phyloP scores from a whole-genome alignment of 352 stramenopile genomes.

The Plasmopara halstedii region DNA sequence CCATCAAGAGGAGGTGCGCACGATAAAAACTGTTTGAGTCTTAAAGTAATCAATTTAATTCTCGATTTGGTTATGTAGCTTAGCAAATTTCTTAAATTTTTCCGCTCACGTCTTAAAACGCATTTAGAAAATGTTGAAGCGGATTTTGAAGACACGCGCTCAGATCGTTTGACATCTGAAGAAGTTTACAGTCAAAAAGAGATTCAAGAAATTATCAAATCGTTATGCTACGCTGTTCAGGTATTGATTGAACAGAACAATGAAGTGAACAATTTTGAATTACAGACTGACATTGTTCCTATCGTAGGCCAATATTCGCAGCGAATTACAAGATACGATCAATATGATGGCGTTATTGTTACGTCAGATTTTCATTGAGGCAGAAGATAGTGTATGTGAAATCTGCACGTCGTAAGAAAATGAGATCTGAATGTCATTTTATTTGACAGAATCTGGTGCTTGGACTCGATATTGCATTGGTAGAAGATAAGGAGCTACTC shows the following conservation, averaged over 20 bases:
- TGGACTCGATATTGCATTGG: slow-evolving; percentile 62
- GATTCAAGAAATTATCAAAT: slow-evolving; percentile 62
- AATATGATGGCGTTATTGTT: slow-evolving; percentile 84
- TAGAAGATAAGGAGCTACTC: slow-evolving; percentile 68
- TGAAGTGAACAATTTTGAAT: neutral
- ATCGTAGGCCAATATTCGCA: slow-evolving; percentile 54
- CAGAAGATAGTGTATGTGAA: slow-evolving; percentile 46
- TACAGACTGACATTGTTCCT: neutral
- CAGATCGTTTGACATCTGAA: slow-evolving; percentile 69
- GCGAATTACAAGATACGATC: slow-evolving; percentile 76
- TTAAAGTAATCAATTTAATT: neutral
- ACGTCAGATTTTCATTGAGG: slow-evolving; percentile 68
- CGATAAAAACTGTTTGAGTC: no score
- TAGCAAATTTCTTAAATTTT: slow-evolving; percentile 82
- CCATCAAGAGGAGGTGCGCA: slow-evolving; percentile 59
- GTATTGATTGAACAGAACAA: slow-evolving; percentile 8
- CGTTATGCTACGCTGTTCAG: slow-evolving; percentile 76
- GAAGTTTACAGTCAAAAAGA: slow-evolving; percentile 83
- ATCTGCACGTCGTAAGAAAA: neutral
- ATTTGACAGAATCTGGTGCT: slow-evolving; percentile 40
- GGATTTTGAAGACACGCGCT: slow-evolving; percentile 80
- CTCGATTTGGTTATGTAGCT: slow-evolving; percentile 27
- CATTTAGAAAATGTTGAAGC: slow-evolving; percentile 78
- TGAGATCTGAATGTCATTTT: neutral
- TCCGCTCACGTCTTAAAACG: slow-evolving; percentile 61